Conservation (phyloP, 2,329 filamentous ascomycete species). For the Colletotrichum sp. region DNA sequence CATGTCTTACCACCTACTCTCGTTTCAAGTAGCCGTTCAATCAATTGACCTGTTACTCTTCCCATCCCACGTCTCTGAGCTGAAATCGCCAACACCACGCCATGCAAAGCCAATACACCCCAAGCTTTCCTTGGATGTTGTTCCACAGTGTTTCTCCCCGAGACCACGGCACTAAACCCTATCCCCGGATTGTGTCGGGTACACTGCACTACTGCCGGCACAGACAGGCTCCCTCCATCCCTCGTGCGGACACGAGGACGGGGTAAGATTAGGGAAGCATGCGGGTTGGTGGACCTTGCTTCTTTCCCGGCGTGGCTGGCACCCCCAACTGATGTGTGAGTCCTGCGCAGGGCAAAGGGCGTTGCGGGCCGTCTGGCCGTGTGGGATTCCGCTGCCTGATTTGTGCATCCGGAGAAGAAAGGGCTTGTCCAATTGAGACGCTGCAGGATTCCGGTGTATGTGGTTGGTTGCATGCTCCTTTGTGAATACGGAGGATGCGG, state of each 20-base stretch:
- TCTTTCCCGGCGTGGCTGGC: background rate
- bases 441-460: background rate
- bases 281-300: background rate
- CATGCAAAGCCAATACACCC: background rate
- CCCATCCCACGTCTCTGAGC: background rate
- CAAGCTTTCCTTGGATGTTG: background rate
- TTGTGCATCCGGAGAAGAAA: background rate
- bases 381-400: background rate
- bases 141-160: background rate
- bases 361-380: conserved; percentile 1
- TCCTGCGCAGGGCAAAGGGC: background rate
- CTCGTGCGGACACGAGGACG: background rate
- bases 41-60: conserved; percentile 6
- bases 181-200: background rate
- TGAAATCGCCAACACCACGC: background rate
- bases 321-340: background rate
- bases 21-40: background rate
- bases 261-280: background rate
- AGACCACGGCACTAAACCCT: background rate
- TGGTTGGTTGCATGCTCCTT: background rate
- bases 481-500: background rate
- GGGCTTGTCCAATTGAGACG: background rate
- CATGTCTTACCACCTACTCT: conserved; percentile 9
- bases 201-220: background rate
- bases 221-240: background rate